Conservation (phyloP, 331 rosid genomes). For the Stylosanthes scabra region DNA sequence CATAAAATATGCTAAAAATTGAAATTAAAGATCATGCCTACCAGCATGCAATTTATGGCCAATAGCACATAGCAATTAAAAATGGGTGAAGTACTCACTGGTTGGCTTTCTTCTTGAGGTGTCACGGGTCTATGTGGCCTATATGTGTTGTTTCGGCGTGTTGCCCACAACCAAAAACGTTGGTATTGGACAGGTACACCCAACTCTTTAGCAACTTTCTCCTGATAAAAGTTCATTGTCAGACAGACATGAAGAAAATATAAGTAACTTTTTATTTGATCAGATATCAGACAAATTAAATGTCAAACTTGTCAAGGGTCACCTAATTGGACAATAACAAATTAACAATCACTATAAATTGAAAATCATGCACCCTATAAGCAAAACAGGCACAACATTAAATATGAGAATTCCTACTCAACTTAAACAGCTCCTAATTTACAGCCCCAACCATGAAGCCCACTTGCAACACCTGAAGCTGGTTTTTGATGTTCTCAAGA, state of each 20-base stretch:
- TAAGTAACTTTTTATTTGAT: neutral
- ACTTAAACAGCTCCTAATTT: neutral
- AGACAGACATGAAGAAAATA: conserved; percentile 19
- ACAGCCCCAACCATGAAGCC: too few relatives aligned
- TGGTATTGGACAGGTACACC: conserved; percentile 66
- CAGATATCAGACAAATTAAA: conserved; percentile 7
- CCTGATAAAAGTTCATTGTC: conserved; percentile 45
- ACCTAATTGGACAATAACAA: neutral
- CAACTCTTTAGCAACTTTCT: conserved; percentile 68
- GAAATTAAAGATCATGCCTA: neutral
- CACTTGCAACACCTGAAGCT: too few relatives aligned
- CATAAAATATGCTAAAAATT: neutral
- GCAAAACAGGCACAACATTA: neutral
- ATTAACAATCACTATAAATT: too few relatives aligned
- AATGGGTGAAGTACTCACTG: conserved; percentile 42
- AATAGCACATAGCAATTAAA: neutral
- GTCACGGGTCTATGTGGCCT: conserved; percentile 72
- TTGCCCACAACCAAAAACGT: conserved; percentile 80
- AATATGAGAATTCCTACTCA: neutral
- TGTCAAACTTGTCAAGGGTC: neutral
- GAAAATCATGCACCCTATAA: neutral
- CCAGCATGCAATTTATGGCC: conserved; percentile 12
- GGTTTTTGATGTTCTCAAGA: too few relatives aligned
- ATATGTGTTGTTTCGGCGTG: conserved; percentile 71
- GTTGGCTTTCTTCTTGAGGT: conserved; percentile 63